Base-by-base conservation (phyloP, 805 yeast genomes). In the Yamadazyma sp. region DNA sequence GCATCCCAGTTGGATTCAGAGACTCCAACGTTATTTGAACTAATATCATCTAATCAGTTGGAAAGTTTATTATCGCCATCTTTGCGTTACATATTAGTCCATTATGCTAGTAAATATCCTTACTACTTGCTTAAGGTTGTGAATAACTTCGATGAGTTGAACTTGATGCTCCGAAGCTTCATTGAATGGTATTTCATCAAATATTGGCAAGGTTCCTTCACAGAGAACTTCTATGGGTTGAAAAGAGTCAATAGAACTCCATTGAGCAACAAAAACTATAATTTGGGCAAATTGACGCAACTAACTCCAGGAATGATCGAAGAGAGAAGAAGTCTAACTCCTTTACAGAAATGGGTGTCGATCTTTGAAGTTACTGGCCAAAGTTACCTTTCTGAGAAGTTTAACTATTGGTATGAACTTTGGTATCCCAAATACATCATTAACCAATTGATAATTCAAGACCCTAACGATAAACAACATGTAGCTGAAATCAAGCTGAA, bases 141-240 rank as follows among this genome's bases (percentile, higher is more conserved):
- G 18, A 78, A 83, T 48, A 64, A 68, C 28, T 88, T 84, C 52
- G 96, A 91, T 55, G 96, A 86, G 62, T 50, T 87, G 23, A 82
- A 82, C 47, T 55, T 82, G 3, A 39, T 75, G 2, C 40, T 82
- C 2, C 64, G 89, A 49, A 78, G 84, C 0, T 38, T 73, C 3
- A 62, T 91, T 1, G 97, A 93, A 56, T 78, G 78, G 67, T 70
- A 74, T 42, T 85, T 81, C 47, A 56, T 91, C 31, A 73, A 65
- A 33, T 67, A 69, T 31, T 85, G 93, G 86, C 89, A 86, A 49
- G 77, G 94, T 0, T 77, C 93, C 2, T 86, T 91, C 50, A 86
- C 95, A 0, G 97, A 91, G 56, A 84, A 85, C 52, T 91, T 91
- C 53, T 91, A 91, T 53, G 98, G 97, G 2, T 60, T 91, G 44